Evolutionary conservation across 108 stramenopile genomes (phyloP).

Genomic region (Schizochytrium sp.): DNA sequence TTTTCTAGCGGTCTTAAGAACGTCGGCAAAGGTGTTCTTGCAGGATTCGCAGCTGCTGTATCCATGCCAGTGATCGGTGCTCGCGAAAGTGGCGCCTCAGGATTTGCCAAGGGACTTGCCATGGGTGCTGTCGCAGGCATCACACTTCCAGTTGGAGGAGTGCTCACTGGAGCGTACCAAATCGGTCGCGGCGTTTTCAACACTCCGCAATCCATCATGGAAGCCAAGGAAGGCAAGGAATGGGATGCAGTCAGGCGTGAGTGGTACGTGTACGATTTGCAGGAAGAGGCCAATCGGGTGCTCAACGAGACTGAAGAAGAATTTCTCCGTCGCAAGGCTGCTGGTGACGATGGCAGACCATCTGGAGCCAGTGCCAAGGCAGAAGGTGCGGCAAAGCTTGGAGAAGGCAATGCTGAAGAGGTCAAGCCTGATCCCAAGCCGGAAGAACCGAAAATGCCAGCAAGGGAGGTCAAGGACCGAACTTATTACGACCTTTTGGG

Average conservation of each 20-base stretch:
- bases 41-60: conserved; percentile 49
- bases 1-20: conserved; percentile 60
- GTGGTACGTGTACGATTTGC: conserved; percentile 64
- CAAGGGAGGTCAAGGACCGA: conserved; percentile 44
- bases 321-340: neutral
- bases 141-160: conserved; percentile 57
- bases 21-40: conserved; percentile 50
- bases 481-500: conserved; percentile 84
- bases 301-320: conserved; percentile 64
- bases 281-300: conserved; percentile 56
- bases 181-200: conserved; percentile 63
- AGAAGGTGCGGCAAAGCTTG: neutral
- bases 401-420: neutral
- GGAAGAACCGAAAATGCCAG: conserved; percentile 22
- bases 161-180: conserved; percentile 61
- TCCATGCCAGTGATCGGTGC: conserved; percentile 65
- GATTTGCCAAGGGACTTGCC: conserved; percentile 63
- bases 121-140: conserved; percentile 66
- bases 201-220: conserved; percentile 36
- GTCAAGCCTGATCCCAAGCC: neutral
- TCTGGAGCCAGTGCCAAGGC: neutral
- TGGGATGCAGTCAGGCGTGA: conserved; percentile 62
- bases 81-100: conserved; percentile 13
- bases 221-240: neutral
- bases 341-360: neutral